Percentiles rank a stretch among this genome's conserved stretches.
phyloP scores from a whole-genome alignment of 106 monocot species.

The Phalaenopsis equestris region DNA sequence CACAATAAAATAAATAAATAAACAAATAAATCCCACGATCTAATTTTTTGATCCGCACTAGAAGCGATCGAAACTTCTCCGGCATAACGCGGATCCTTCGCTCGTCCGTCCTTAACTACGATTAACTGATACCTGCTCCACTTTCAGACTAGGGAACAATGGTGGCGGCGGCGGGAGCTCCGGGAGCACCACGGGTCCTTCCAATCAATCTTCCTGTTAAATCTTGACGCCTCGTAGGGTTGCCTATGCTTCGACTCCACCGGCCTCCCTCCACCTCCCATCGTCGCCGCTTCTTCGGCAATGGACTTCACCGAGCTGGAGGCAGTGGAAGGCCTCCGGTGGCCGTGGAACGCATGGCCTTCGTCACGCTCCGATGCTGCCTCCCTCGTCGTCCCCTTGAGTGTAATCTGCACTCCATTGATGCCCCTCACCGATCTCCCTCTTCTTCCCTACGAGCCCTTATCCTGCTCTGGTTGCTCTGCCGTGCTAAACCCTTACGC shows the following conservation, averaged over 20 bases:
- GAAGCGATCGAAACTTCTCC: too few relatives aligned
- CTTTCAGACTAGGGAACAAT: neutral
- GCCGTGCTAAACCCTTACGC: slow-evolving; percentile 78
- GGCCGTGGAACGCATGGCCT: slow-evolving; percentile 73
- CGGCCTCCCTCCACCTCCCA: neutral
- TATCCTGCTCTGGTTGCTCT: slow-evolving; percentile 55
- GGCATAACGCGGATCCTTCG: too few relatives aligned
- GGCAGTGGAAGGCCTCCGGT: slow-evolving; percentile 88
- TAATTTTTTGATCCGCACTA: too few relatives aligned
- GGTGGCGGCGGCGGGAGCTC: neutral
- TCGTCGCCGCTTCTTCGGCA: neutral
- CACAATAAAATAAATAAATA: too few relatives aligned
- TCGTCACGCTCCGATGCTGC: slow-evolving; percentile 43
- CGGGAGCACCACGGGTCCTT: neutral
- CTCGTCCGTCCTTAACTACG: too few relatives aligned
- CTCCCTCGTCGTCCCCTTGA: slow-evolving; percentile 67
- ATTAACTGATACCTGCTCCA: too few relatives aligned
- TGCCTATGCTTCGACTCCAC: neutral
- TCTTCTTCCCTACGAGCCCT: slow-evolving; percentile 77
- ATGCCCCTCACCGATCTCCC: slow-evolving; percentile 48
- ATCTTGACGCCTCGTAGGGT: neutral
- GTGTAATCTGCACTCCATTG: slow-evolving; percentile 76
- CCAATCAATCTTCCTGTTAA: neutral
- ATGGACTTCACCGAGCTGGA: slow-evolving; percentile 99
- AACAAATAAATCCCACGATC: too few relatives aligned